phyloP scores from a whole-genome alignment of 192 early-diverging fungal species.

The Spizellomyces sp. region DNA sequence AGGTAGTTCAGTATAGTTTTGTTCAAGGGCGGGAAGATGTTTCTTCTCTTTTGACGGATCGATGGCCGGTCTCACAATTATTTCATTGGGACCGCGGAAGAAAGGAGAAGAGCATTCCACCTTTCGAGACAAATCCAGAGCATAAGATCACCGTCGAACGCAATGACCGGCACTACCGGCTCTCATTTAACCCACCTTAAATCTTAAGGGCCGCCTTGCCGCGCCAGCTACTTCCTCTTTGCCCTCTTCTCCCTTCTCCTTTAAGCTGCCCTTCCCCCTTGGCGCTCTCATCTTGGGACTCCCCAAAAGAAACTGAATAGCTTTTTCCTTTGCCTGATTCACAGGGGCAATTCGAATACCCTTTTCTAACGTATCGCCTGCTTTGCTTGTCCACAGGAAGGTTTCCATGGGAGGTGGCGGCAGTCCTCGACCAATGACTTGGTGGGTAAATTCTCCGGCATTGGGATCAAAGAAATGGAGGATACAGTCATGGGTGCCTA shows the following conservation, averaged over 20 bases:
- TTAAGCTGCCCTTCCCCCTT: constrained; percentile 21
- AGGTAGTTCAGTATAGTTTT: constrained; percentile 50
- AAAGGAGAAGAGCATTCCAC: constrained; percentile 53
- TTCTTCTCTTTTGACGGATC: constrained; percentile 39
- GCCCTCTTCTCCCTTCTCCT: constrained; percentile 12
- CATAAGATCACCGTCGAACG: too few species aligned
- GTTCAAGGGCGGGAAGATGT: constrained; percentile 28
- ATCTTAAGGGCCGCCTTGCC: background rate
- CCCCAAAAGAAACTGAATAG: constrained; percentile 33
- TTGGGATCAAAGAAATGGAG: constrained; percentile 46
- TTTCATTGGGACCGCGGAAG: constrained; percentile 50
- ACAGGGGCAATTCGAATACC: constrained; percentile 38
- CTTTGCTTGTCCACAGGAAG: constrained; percentile 45
- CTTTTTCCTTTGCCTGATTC: constrained; percentile 49
- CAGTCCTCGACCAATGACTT: constrained; percentile 41
- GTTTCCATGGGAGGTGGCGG: constrained; percentile 37
- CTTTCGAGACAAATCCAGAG: constrained; percentile 11
- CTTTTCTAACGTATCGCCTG: constrained; percentile 47
- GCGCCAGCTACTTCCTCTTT: constrained; percentile 2
- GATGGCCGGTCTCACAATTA: constrained; percentile 37
- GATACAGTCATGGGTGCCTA: constrained; percentile 46
- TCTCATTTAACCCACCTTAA: too few species aligned
- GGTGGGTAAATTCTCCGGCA: constrained; percentile 56
- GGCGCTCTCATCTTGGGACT: background rate
- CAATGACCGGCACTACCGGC: too few species aligned